Evolutionary conservation across 148 eudicot species (phyloP).

Genomic region (Chenopodium album): DNA sequence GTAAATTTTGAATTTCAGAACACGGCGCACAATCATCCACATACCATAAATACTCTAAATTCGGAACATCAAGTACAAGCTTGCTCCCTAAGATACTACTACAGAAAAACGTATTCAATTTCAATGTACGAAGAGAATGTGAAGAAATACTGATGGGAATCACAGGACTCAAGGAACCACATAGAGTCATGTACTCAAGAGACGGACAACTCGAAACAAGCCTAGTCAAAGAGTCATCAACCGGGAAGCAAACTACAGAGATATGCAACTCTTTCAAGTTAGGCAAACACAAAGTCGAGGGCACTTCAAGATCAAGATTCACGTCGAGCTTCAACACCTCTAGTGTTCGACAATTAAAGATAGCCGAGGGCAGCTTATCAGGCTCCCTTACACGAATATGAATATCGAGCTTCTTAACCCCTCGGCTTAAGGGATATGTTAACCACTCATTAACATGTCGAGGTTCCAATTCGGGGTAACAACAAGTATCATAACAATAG

Average conservation of each 20-base stretch:
- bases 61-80: slow-evolving; percentile 21
- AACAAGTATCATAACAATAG: too few relatives aligned
- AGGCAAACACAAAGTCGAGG: slow-evolving; percentile 17
- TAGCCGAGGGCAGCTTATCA: too few relatives aligned
- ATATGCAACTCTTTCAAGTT: slow-evolving; percentile 11
- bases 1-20: too few relatives aligned
- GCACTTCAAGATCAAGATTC: background rate
- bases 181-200: slow-evolving; percentile 12
- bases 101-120: background rate
- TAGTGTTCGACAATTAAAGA: too few relatives aligned
- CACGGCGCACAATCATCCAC: background rate
- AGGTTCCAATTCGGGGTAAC: too few relatives aligned
- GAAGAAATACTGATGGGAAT: background rate
- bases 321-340: background rate
- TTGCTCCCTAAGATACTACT: background rate
- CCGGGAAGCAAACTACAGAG: background rate
- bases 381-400: too few relatives aligned
- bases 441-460: too few relatives aligned
- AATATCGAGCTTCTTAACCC: too few relatives aligned
- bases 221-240: slow-evolving; percentile 11
- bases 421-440: too few relatives aligned
- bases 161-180: background rate
- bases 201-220: slow-evolving; percentile 16
- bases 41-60: background rate
- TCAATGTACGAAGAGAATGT: slow-evolving; percentile 14